Conservation (phyloP, 164 flowering plant genomes). For the Stephania japonica region DNA sequence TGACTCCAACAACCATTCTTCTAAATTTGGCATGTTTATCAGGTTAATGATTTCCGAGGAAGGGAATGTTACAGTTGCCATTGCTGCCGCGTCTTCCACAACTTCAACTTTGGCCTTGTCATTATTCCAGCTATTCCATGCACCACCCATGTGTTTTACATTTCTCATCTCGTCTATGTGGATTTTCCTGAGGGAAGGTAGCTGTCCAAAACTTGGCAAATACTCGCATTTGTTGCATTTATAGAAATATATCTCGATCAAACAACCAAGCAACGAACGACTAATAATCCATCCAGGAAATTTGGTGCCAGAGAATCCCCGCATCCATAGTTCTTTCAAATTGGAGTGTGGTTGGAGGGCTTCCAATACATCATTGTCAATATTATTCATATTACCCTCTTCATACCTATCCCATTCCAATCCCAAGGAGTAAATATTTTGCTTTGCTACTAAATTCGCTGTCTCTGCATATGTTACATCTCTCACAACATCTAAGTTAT, state of each 20-base stretch:
- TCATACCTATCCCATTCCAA: constrained; percentile 3
- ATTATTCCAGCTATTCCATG: not conserved
- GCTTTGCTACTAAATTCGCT: constrained; percentile 6
- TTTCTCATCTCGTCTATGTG: not conserved
- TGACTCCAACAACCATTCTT: constrained; percentile 16
- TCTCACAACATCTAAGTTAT: constrained; percentile 4
- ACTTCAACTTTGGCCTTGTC: not conserved
- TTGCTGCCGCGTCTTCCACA: not conserved
- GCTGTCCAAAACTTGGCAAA: constrained; percentile 18
- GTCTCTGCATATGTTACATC: constrained; percentile 4
- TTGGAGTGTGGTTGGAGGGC: constrained; percentile 15
- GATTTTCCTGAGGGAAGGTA: constrained; percentile 15
- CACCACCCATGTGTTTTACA: constrained; percentile 11
- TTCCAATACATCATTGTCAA: constrained; percentile 6
- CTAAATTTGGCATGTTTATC: constrained; percentile 1
- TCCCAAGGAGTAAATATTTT: not conserved
- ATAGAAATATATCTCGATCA: not conserved
- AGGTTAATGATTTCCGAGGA: constrained; percentile 9
- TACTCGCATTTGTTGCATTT: not conserved
- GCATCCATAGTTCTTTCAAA: not conserved
- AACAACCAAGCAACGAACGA: not conserved
- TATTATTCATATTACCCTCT: not conserved
- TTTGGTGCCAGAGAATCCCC: not conserved
- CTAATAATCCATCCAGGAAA: constrained; percentile 5
- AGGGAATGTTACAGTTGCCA: constrained; percentile 10